Evolutionary conservation across 1,284 basidiomycete genomes (phyloP).

Genomic region (Pisolithus thermaeus): DNA sequence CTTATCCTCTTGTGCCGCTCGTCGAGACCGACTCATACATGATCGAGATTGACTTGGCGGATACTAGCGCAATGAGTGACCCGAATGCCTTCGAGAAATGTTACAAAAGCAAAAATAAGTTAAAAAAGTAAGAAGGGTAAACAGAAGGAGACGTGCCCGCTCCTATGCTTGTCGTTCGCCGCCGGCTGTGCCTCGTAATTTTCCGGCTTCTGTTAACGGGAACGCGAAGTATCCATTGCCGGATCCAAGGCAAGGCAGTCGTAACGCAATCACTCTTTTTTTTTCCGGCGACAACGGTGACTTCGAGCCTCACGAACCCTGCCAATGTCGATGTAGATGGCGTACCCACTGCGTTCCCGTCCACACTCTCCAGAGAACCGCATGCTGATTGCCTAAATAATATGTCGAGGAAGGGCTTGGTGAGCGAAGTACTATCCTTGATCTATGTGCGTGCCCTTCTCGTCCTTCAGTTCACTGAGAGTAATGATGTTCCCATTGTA

Average conservation of each 20-base stretch:
- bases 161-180: conserved; percentile 13
- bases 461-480: not conserved
- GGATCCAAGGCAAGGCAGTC: conserved; percentile 1
- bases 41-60: conserved; percentile 65
- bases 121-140: conserved; percentile 34
- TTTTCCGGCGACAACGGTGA: not conserved
- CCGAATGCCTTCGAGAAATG: conserved; percentile 41
- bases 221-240: conserved; percentile 14
- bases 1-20: conserved; percentile 47
- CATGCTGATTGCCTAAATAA: conserved; percentile 13
- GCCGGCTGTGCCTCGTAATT: conserved; percentile 4
- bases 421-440: conserved; percentile 59
- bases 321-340: conserved; percentile 18
- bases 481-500: conserved; percentile 18
- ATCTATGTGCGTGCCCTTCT: conserved; percentile 52
- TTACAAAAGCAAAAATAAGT: conserved; percentile 27
- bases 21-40: conserved; percentile 42
- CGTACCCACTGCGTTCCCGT: conserved; percentile 26
- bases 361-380: conserved; percentile 19
- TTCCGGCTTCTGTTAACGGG: conserved; percentile 16
- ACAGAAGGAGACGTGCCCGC: conserved; percentile 43
- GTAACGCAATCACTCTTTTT: conserved; percentile 7
- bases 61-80: conserved; percentile 63
- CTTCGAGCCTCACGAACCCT: not conserved
- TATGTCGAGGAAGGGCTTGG: conserved; percentile 56